A percentile compares a stretch with the other conserved stretches of the same genome.
Conservation (phyloP, 2,329 filamentous ascomycete genomes). For the Ceratocystis colombiana region DNA sequence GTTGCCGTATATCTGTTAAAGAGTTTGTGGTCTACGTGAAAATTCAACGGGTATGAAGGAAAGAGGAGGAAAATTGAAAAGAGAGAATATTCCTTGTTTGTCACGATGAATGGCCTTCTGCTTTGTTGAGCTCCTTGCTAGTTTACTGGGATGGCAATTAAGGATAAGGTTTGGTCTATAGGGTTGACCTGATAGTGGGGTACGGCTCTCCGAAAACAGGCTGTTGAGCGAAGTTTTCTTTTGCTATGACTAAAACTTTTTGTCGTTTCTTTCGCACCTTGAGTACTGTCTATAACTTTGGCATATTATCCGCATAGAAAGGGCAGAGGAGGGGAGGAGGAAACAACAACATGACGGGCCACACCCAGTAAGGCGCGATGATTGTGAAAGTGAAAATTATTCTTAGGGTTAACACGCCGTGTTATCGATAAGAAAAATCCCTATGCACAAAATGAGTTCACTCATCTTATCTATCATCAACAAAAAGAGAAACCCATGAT, state of each 20-base stretch:
- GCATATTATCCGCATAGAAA: neutral
- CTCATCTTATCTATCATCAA: too few species aligned
- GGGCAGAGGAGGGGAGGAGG: neutral
- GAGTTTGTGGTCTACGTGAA: neutral
- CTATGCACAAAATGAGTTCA: too few species aligned
- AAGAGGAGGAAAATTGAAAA: neutral
- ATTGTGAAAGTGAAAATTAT: too few species aligned
- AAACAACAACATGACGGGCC: too few species aligned
- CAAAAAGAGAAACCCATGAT: too few species aligned
- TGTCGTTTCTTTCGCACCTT: neutral
- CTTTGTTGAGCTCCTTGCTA: too few species aligned
- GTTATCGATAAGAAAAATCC: too few species aligned
- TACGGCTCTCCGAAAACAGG: neutral
- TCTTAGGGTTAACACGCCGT: too few species aligned
- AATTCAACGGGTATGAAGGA: neutral
- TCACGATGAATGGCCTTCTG: neutral
- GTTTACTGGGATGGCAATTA: neutral
- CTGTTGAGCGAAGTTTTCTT: neutral
- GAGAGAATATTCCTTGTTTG: neutral
- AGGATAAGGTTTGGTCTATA: neutral
- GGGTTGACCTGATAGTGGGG: conserved; percentile 11
- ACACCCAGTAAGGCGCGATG: too few species aligned
- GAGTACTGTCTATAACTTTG: neutral
- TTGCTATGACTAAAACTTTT: neutral
- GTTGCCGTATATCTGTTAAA: conserved; percentile 1